Conservation (phyloP, 495 filamentous ascomycete genomes). For the Darksidea phi region DNA sequence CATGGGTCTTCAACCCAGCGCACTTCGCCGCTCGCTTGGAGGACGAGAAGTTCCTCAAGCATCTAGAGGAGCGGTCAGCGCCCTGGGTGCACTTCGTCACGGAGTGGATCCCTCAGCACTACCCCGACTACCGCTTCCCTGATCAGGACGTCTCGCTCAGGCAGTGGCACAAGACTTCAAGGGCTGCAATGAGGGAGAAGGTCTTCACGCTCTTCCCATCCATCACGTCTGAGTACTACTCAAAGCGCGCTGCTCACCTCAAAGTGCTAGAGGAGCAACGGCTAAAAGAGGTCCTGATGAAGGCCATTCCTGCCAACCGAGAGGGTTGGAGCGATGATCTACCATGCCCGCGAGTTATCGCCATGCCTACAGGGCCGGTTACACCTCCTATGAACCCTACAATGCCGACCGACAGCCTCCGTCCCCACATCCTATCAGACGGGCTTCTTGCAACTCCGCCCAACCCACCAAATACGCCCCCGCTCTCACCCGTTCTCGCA, state of each 20-base stretch:
- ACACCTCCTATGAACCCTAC: background rate
- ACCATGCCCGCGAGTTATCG: conserved; percentile 6
- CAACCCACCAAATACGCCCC: conserved; percentile 1
- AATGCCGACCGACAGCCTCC: background rate
- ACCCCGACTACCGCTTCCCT: background rate
- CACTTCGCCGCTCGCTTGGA: conserved; percentile 17
- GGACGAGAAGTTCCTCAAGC: conserved; percentile 1
- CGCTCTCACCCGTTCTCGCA: no score
- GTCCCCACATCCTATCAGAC: background rate
- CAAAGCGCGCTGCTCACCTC: conserved; percentile 7
- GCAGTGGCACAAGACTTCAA: conserved; percentile 11
- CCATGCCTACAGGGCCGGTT: background rate
- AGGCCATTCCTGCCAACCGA: background rate
- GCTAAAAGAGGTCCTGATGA: conserved; percentile 1
- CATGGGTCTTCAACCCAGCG: conserved; percentile 22
- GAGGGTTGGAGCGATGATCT: conserved; percentile 7
- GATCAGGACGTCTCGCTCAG: background rate
- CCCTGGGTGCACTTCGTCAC: conserved; percentile 12
- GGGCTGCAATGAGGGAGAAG: background rate
- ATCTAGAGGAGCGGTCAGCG: conserved; percentile 3
- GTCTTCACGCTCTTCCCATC: conserved; percentile 20
- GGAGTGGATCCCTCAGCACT: conserved; percentile 13
- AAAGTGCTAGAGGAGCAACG: conserved; percentile 8
- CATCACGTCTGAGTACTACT: background rate
- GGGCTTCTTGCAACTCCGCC: background rate